Evolutionary conservation across 2,329 filamentous ascomycete genomes (phyloP).

Genomic region (Hypoxylon sp.): DNA sequence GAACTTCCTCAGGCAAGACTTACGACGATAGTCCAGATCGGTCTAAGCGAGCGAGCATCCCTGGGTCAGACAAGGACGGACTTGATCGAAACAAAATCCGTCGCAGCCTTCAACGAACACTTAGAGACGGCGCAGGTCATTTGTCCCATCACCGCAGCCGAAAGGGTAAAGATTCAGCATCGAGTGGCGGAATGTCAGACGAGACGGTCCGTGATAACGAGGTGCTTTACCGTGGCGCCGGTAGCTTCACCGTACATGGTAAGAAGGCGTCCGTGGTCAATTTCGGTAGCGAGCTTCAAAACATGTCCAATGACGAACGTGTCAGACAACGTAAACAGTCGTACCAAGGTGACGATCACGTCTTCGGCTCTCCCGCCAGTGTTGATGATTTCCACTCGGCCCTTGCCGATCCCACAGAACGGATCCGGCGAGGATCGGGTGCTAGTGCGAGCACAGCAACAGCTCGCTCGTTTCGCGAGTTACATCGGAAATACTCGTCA

Average conservation of each 20-base stretch:
- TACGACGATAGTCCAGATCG: slow-evolving; percentile 56
- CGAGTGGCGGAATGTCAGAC: slow-evolving; percentile 65
- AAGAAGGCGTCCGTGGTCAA: slow-evolving; percentile 98
- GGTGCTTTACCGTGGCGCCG: slow-evolving; percentile 80
- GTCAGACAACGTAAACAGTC: slow-evolving; percentile 71
- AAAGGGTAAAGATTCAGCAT: slow-evolving; percentile 79
- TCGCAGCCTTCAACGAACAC: slow-evolving; percentile 87
- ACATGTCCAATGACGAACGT: slow-evolving; percentile 78
- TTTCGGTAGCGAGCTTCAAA: slow-evolving; percentile 92
- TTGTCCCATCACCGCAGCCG: slow-evolving; percentile 76
- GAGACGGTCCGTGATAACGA: slow-evolving; percentile 67
- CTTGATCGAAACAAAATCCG: slow-evolving; percentile 77
- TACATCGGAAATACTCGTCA: slow-evolving; percentile 70
- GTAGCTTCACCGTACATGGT: slow-evolving; percentile 95
- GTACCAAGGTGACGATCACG: slow-evolving; percentile 56
- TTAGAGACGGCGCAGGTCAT: slow-evolving; percentile 81
- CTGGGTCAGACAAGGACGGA: slow-evolving; percentile 57
- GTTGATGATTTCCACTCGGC: slow-evolving; percentile 65
- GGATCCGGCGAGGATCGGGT: slow-evolving; percentile 68
- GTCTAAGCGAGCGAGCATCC: slow-evolving; percentile 52
- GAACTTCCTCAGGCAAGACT: slow-evolving; percentile 55
- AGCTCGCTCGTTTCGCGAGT: slow-evolving; percentile 71
- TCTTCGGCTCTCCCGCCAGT: slow-evolving; percentile 52
- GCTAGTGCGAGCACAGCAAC: slow-evolving; percentile 76
- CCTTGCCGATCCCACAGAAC: slow-evolving; percentile 58